Evolutionary conservation across 768 basidiomycete genomes (phyloP).

Genomic region (Leccinum longicurvipes): DNA sequence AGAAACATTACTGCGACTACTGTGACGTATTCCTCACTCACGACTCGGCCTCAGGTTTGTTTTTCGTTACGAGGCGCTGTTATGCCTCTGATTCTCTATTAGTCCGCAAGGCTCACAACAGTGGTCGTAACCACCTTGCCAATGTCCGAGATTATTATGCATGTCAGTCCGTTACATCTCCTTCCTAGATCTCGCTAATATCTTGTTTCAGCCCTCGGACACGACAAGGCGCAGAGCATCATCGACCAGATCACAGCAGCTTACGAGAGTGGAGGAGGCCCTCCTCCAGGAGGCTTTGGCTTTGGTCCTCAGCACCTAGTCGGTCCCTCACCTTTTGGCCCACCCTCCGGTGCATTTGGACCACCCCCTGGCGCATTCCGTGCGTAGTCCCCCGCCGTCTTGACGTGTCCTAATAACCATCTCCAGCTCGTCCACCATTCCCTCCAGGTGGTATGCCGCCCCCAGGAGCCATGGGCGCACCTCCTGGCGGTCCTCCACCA

Average conservation of each 20-base stretch:
- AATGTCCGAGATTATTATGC: slow-evolving; percentile 98
- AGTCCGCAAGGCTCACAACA: slow-evolving; percentile 99
- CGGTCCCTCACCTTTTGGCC: slow-evolving; percentile 51
- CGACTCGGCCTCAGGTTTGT: slow-evolving; percentile 85
- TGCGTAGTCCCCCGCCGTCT: slow-evolving; percentile 5
- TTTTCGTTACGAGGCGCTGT: background rate
- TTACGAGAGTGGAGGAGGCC: slow-evolving; percentile 83
- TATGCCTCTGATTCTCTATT: slow-evolving; percentile 8
- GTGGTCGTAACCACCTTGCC: slow-evolving; percentile 91
- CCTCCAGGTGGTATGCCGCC: slow-evolving; percentile 55
- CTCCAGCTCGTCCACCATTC: slow-evolving; percentile 63
- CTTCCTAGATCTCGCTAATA: slow-evolving; percentile 3
- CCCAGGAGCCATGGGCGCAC: slow-evolving; percentile 48
- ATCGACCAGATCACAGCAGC: slow-evolving; percentile 97
- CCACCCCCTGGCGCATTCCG: slow-evolving; percentile 33
- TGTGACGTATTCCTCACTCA: slow-evolving; percentile 94
- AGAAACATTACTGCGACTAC: slow-evolving; percentile 95
- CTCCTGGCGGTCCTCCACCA: slow-evolving; percentile 62
- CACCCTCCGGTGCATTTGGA: slow-evolving; percentile 42
- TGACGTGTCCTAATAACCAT: slow-evolving; percentile 4
- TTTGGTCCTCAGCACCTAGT: slow-evolving; percentile 80
- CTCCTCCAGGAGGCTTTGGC: slow-evolving; percentile 84
- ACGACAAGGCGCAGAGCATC: slow-evolving; percentile 97
- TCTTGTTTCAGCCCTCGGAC: slow-evolving; percentile 62
- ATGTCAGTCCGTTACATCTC: slow-evolving; percentile 46